Evolutionary conservation across 2,329 filamentous ascomycete species (phyloP), one percentile per base, ranked within the genome.

Genomic region (Hawksworthiomyces lignivorus): DNA sequence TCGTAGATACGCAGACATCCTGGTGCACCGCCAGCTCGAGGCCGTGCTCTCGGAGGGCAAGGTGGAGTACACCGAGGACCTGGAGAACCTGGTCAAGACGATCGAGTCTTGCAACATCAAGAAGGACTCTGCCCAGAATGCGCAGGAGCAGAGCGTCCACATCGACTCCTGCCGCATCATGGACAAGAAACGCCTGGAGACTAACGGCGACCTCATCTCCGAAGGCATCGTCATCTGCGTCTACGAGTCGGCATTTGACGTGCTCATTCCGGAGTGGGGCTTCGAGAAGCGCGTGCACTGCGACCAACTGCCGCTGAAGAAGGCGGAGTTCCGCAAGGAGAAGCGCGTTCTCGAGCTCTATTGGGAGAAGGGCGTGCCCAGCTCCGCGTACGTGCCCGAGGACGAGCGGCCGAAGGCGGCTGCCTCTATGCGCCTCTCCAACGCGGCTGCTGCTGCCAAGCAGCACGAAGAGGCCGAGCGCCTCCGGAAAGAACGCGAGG

Each of bases 271-370:
- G 6, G 89, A 98, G 60, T 98, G 88, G 72, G 92, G 92, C 51
- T 97, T 98, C 53, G 92, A 98, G 72, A 98, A 98, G 79, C 87
- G 92, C 50, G 92, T 98, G 39, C 92, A 98, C 67, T 98, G 92
- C 60, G 92, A 98, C 59, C 92, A 98, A 70, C 73, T 98, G 59
- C 92, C 92, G 22, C 70, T 98, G 53, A 90, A 97, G 77, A 98
- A 98, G 73, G 92, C 92, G n/a, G 92, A 98, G 61, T 98, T 92
- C 67, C 82, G 94, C 64, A 97, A 97, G 73, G 88, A 94, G 60
- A 87, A 89, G 68, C 81, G 92, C 43, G 79, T 97, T 22, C 74
- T 98, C 35, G 92, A 98, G 66, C 76, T 98, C 14, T 98, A 96
- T 73, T 98, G 92, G 92, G 92, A 98, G 80, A 98, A 97, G 77